phyloP scores from a whole-genome alignment of 1,139 yeast species.

The Ashbya aceris region DNA sequence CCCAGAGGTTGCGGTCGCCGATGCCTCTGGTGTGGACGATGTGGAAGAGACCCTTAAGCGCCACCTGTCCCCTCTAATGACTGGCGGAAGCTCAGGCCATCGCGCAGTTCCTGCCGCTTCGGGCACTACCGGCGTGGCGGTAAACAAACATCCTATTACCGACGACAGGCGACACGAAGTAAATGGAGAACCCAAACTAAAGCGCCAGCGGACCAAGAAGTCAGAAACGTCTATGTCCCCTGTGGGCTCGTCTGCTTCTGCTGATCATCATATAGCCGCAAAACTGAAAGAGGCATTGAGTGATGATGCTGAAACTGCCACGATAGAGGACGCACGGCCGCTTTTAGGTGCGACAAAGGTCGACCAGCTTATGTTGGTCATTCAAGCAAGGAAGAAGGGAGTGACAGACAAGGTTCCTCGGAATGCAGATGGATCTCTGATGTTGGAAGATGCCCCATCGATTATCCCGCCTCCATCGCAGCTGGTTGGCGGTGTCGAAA shows the following conservation, averaged over 20 bases:
- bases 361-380: slow-evolving; percentile 81
- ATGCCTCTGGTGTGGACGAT: slow-evolving; percentile 5
- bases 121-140: slow-evolving; percentile 2
- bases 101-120: background rate
- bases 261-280: slow-evolving; percentile 4
- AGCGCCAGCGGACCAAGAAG: slow-evolving; percentile 2
- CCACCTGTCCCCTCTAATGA: slow-evolving; percentile 5
- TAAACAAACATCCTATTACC: slow-evolving; percentile 1
- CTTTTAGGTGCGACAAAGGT: slow-evolving; percentile 78
- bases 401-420: slow-evolving; percentile 53
- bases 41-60: slow-evolving; percentile 9
- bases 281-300: slow-evolving; percentile 3
- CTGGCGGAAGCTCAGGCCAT: background rate
- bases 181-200: background rate
- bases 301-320: slow-evolving; percentile 1
- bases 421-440: slow-evolving; percentile 46
- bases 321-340: slow-evolving; percentile 50
- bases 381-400: slow-evolving; percentile 78
- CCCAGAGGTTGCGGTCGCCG: slow-evolving; percentile 4
- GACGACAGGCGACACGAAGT: background rate
- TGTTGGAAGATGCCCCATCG: slow-evolving; percentile 19
- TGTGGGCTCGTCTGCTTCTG: background rate
- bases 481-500: slow-evolving; percentile 77
- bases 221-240: background rate
- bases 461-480: slow-evolving; percentile 56